Base-by-base conservation (phyloP, 2,329 filamentous ascomycete species). In the Dactylellina haptotyla region DNA sequence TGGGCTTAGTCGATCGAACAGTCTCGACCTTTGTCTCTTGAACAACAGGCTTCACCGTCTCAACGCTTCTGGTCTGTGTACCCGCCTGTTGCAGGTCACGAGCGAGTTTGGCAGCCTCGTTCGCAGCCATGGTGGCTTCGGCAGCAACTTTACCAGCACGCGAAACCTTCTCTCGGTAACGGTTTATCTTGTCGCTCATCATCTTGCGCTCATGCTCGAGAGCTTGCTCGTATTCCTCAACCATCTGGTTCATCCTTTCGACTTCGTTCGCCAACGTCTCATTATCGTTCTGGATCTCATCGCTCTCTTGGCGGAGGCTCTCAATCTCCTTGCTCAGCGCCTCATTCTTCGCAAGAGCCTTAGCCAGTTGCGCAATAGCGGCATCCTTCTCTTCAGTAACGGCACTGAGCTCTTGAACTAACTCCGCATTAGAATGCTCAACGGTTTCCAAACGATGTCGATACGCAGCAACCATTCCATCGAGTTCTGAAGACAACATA, bases 381-480 rank as follows among this genome's bases (percentile, higher is more conserved):
- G 66, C 61, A 64, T 78, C 75, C 8, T 75, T 75, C 41, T 78
- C 77, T 23, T 76, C 76, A 25, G 75, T 77, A 26, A 75, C 58
- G 32, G 18, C 54, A 20, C 45, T 28, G 9, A 75, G 71, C 59
- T 77, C 61, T 64, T 75, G 20, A 39, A 76, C 32, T 73, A 69
- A 43, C 57, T 54, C 41, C 67, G 75, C 48, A 65, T 77, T 20
- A 54, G 56, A 53, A 23, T 61, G 63, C 20, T 75, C 65, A 26
- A 77, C 69, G 14, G 67, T 72, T 10, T 78, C 75, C 23, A 78
- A 26, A n/a, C 75, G 75, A 26, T 61, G 28, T 9, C 67, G 75
- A 23, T 77, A 75, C n/a, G 57, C 70, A 10, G 66, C 53, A 16
- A 78, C 66, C 37, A 64, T 64, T 12, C 41, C 71, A 63, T 78